phyloP scores from a whole-genome alignment of 108 stramenopile species.

The Fragilaria radians region DNA sequence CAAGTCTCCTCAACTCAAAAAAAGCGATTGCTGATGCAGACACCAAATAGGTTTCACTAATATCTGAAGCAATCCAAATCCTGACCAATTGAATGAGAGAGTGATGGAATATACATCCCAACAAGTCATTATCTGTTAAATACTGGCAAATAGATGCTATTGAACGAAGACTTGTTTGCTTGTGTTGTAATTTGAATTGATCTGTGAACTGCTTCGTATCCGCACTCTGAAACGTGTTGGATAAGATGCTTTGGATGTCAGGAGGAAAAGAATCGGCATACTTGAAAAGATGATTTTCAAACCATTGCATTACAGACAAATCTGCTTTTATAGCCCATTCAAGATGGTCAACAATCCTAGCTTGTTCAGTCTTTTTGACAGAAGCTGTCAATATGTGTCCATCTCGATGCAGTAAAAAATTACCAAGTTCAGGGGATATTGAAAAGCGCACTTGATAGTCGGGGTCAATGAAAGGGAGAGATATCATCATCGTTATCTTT shows the following conservation, averaged over 20 bases:
- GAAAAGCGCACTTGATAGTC: not conserved
- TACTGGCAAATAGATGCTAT: slow-evolving; percentile 26
- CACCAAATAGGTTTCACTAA: too few species aligned
- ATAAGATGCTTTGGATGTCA: too few species aligned
- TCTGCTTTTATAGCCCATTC: too few species aligned
- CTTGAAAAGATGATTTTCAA: too few species aligned
- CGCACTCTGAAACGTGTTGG: too few species aligned
- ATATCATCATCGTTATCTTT: not conserved
- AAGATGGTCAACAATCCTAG: too few species aligned
- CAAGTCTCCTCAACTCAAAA: slow-evolving; percentile 3
- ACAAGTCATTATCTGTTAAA: slow-evolving; percentile 2
- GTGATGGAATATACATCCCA: slow-evolving; percentile 28
- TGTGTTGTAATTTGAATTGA: too few species aligned
- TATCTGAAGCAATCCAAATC: slow-evolving; percentile 6
- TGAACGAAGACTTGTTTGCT: slow-evolving; percentile 8
- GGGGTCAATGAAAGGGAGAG: not conserved
- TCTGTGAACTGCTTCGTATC: too few species aligned
- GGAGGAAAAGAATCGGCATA: too few species aligned
- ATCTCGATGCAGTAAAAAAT: slow-evolving; percentile 8
- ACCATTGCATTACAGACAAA: too few species aligned
- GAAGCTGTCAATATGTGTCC: not conserved
- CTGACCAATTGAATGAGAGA: slow-evolving; percentile 23
- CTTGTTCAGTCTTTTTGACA: too few species aligned
- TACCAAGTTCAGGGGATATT: not conserved
- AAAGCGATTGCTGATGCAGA: too few species aligned